These are phyloP conservation scores for Tilletia horrida DNA, from an alignment of 1,284 basidiomycete species.

Conservation along the genomic window DNA sequence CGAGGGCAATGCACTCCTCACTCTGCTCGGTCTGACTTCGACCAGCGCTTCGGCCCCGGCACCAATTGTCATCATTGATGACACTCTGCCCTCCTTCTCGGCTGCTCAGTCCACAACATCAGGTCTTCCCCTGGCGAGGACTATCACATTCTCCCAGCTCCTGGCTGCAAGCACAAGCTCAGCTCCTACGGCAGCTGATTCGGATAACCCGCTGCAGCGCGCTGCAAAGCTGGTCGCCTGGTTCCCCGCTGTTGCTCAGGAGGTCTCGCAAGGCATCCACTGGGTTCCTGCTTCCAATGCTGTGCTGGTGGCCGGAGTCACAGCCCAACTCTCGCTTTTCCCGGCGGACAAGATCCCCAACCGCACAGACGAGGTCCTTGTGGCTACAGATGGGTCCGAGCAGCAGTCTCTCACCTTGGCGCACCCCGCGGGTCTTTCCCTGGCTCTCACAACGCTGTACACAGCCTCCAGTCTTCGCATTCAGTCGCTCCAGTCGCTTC, in stretches of 20 bases:
- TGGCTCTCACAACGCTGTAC: conserved; percentile 45
- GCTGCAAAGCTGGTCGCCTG: conserved; percentile 7
- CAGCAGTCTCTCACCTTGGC: neutral
- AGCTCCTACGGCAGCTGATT: neutral
- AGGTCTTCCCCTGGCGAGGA: neutral
- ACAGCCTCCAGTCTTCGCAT: conserved; percentile 39
- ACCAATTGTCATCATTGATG: conserved; percentile 8
- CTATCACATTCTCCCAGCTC: neutral
- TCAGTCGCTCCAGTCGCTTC: conserved; percentile 35
- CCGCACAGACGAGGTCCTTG: conserved; percentile 34
- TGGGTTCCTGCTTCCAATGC: conserved; percentile 40
- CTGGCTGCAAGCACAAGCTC: neutral
- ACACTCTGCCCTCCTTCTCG: neutral
- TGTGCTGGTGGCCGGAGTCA: conserved; percentile 39
- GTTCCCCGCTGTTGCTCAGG: conserved; percentile 5
- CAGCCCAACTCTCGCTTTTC: conserved; percentile 42
- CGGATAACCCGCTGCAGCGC: neutral
- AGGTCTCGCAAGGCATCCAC: neutral
- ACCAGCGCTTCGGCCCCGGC: neutral
- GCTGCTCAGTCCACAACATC: neutral
- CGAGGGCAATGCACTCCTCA: neutral
- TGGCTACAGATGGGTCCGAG: conserved; percentile 24
- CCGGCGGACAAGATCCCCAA: conserved; percentile 45
- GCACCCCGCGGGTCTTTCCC: conserved; percentile 34
- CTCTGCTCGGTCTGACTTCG: neutral